Evolutionary conservation across 306 rosid genomes (phyloP).

Genomic region (Alnus rubra): DNA sequence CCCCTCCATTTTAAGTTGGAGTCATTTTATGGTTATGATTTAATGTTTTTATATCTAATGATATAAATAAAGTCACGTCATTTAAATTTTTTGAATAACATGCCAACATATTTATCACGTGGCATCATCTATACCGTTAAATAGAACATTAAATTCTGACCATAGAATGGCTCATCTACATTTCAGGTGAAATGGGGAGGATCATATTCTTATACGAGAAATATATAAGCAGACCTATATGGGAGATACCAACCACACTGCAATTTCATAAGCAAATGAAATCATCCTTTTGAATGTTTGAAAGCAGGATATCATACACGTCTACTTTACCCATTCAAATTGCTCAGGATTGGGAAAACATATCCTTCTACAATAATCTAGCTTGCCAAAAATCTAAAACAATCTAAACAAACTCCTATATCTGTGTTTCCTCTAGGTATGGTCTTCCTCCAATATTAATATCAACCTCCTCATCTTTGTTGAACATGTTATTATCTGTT

Average conservation of each 20-base stretch:
- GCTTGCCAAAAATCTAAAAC: background rate
- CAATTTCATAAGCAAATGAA: background rate
- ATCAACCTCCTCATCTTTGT: background rate
- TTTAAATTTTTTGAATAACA: no score
- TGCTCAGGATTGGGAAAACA: background rate
- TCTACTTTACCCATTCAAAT: background rate
- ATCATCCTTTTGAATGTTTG: background rate
- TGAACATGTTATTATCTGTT: background rate
- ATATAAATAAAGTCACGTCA: no score
- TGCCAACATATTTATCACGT: no score
- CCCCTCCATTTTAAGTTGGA: no score
- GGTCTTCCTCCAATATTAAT: background rate
- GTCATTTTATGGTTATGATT: no score
- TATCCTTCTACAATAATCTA: background rate
- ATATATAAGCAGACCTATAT: background rate
- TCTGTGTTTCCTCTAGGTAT: background rate
- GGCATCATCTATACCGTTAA: no score
- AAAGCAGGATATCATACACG: background rate
- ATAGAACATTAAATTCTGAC: no score
- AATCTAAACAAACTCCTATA: background rate
- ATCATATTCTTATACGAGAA: background rate
- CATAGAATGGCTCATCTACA: no score
- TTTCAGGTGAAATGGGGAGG: no score
- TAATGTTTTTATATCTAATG: no score
- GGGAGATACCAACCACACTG: background rate